A percentile compares a stretch with the other conserved stretches of the same genome.
Evolutionary conservation across 108 stramenopile genomes (phyloP).

Genomic region (Cyclostephanos tholiformis): DNA sequence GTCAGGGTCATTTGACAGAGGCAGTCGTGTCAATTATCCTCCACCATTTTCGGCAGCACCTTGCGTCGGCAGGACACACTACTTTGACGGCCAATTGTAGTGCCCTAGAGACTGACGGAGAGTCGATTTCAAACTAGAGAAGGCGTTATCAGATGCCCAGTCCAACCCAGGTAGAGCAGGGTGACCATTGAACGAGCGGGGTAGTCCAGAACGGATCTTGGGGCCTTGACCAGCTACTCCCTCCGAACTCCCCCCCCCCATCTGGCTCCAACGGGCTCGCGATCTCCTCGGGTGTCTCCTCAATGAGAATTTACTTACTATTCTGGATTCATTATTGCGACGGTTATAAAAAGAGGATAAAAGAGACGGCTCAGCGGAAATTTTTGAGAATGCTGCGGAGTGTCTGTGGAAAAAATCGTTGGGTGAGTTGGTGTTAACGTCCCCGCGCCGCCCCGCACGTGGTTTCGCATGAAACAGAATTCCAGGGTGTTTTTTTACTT

Average conservation of each 20-base stretch:
- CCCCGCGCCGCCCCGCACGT: no score
- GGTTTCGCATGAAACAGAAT: no score
- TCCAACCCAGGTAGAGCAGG: not conserved
- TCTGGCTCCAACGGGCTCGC: slow-evolving; percentile 48
- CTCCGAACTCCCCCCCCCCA: slow-evolving; percentile 38
- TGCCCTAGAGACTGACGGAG: not conserved
- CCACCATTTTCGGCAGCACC: not conserved
- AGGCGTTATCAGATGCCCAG: not conserved
- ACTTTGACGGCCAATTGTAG: not conserved
- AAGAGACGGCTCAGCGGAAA: no score
- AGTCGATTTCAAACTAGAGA: not conserved
- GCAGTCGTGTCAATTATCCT: slow-evolving; percentile 5
- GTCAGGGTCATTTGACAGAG: not conserved
- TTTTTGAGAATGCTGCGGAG: no score
- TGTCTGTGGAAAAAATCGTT: no score
- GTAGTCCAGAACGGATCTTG: not conserved
- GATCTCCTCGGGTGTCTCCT: slow-evolving; percentile 70
- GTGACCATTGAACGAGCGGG: not conserved
- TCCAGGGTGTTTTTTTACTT: no score
- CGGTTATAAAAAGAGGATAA: not conserved
- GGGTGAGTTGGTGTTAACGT: no score
- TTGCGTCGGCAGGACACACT: not conserved
- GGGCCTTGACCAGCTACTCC: not conserved
- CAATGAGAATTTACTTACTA: slow-evolving; percentile 61
- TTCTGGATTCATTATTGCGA: slow-evolving; percentile 44